Evolutionary conservation across 1,139 yeast species (phyloP), one percentile per base, ranked within the genome.

Genomic region (Scheffersomyces stambukii): DNA sequence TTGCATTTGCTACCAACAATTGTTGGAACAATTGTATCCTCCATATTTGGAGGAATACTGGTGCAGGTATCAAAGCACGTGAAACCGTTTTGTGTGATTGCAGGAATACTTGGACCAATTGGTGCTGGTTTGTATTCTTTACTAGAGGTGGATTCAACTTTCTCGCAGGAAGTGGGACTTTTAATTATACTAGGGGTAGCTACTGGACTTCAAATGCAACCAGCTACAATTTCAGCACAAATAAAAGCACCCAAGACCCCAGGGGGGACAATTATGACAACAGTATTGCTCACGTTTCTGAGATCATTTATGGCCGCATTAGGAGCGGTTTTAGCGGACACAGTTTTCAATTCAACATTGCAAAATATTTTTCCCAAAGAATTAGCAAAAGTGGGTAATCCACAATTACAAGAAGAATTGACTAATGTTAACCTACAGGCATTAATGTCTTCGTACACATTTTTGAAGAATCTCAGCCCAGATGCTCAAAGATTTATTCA

Each of bases 261-360:
- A 3, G 69, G 69, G 8, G 57, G 60, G 8, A 48, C 50, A 14
- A 64, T 65, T 27, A 43, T 61, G 54, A 49, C 65, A 5, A 61
- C 69, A 3, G 46, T 63, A 3, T 52, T 54, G 27, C 21, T 58
- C 16, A 54, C 53, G 36, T 60, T 61, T 34, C 33, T 37, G 15
- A 55, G 69, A 40, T 43, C 59, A 2, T 34, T 63, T 12, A 56
- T 56, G 5, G 36, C 41, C 6, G 63, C 69, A 4, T 19, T 62
- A 16, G 49, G 60, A 8, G 48, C 59, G 6, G 52, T 52, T 27
- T 45, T 64, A 30, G 55, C 63, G 13, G 62, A 61, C 35, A 52
- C 62, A 1, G 56, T 54, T 6, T 63, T 60, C 43, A 42, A 52
- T n/a, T 28, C 64, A 1, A 39, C 64, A 1, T 49, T 59, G 24